Percentiles rank a stretch among this genome's conserved stretches.
Evolutionary conservation across 2,329 filamentous ascomycete genomes (phyloP).

Genomic region (Incumbomyces delicatus): DNA sequence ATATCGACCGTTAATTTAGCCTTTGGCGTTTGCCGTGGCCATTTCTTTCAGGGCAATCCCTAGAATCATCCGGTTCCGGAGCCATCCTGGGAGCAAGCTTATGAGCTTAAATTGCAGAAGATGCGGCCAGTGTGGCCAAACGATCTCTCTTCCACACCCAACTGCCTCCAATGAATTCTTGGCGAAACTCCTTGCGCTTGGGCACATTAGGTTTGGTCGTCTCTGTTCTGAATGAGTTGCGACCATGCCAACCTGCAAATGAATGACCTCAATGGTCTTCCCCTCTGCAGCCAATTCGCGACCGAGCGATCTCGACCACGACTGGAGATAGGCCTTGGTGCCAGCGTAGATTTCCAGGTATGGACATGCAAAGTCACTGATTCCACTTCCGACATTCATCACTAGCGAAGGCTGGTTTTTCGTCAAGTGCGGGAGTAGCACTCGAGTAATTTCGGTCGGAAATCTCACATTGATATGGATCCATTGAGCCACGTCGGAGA

Average conservation of each 20-base stretch:
- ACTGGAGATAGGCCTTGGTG: background rate
- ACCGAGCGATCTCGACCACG: conserved; percentile 8
- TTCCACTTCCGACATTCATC: background rate
- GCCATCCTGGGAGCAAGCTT: background rate
- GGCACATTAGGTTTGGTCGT: no score
- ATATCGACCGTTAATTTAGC: no score
- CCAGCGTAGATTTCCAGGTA: background rate
- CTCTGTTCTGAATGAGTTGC: no score
- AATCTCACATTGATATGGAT: conserved; percentile 13
- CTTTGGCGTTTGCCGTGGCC: no score
- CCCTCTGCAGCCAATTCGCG: no score
- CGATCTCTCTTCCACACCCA: background rate
- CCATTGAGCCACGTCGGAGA: background rate
- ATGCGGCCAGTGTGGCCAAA: background rate
- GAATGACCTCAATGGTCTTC: no score
- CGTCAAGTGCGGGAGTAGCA: background rate
- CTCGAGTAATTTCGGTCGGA: conserved; percentile 8
- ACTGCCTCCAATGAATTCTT: background rate
- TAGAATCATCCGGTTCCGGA: no score
- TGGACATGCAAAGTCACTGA: background rate
- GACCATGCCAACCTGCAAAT: no score
- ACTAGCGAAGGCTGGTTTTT: background rate
- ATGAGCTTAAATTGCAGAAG: background rate
- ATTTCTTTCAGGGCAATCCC: no score
- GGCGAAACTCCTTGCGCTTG: background rate